Conservation (phyloP, 108 stramenopile species). For the Discostella pseudostelligera region DNA sequence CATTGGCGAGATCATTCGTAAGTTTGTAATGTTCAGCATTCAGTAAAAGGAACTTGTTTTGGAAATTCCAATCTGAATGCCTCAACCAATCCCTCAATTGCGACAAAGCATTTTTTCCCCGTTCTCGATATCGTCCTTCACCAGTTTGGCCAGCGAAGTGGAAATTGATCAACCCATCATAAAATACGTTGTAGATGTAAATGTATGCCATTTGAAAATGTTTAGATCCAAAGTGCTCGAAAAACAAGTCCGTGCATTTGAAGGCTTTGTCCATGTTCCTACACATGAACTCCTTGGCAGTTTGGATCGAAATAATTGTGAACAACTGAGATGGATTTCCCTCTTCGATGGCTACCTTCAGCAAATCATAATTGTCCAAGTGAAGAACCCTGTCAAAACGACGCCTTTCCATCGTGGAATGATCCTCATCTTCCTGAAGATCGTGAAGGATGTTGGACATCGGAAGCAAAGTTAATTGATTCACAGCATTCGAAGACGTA, state of each 20-base stretch:
- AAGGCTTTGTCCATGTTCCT: slow-evolving; percentile 8
- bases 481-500: too few relatives aligned
- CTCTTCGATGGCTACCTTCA: not conserved
- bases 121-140: slow-evolving; percentile 1
- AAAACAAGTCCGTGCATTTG: not conserved
- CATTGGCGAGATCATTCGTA: slow-evolving; percentile 9
- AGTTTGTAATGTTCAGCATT: slow-evolving; percentile 9
- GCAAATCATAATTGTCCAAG: slow-evolving; percentile 2
- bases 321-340: not conserved
- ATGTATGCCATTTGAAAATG: not conserved
- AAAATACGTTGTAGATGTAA: not conserved
- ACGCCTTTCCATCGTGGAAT: too few relatives aligned
- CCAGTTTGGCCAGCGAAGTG: slow-evolving; percentile 6
- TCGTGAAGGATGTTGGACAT: too few relatives aligned
- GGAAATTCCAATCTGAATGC: slow-evolving; percentile 20
- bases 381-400: not conserved
- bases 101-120: slow-evolving; percentile 1
- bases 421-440: too few relatives aligned
- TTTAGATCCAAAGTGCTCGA: not conserved
- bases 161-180: slow-evolving; percentile 2
- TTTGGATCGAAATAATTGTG: not conserved
- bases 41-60: slow-evolving; percentile 16
- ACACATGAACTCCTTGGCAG: not conserved
- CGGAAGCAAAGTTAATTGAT: too few relatives aligned
- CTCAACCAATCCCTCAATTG: not conserved